These are phyloP conservation scores for Botrytis deweyae DNA, from an alignment of 2,329 filamentous ascomycete species.

Conservation along the genomic window DNA sequence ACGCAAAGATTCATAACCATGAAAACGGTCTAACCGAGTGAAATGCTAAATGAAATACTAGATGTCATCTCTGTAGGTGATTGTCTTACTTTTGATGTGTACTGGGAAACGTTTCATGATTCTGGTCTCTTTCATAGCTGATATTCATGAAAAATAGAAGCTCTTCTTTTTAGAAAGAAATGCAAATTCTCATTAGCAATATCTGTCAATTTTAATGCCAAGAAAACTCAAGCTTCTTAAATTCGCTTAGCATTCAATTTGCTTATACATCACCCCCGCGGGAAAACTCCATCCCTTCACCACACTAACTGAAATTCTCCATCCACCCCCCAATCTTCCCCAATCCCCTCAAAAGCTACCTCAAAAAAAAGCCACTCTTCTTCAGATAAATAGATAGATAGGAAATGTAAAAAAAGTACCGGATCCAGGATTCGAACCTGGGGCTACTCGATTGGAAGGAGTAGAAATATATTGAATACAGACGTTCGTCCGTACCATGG, in stretches of 20 bases:
- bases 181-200: background rate
- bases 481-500: no score
- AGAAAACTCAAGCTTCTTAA: no score
- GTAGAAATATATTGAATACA: no score
- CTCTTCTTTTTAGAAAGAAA: background rate
- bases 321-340: no score
- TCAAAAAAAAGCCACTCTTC: background rate
- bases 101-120: no score
- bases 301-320: background rate
- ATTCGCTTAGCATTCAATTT: background rate
- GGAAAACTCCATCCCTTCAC: background rate
- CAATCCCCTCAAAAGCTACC: background rate
- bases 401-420: background rate
- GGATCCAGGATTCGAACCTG: background rate
- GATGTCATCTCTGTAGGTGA: background rate
- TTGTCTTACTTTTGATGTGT: background rate
- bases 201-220: background rate
- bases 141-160: background rate
- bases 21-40: background rate
- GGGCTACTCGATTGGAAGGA: background rate
- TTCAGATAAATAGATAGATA: background rate
- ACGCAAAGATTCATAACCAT: fast-evolving
- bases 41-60: background rate
- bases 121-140: background rate
- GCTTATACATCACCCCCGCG: background rate